phyloP scores from a whole-genome alignment of 352 stramenopile genomes.

The Globisporangium rhizosaccharum region DNA sequence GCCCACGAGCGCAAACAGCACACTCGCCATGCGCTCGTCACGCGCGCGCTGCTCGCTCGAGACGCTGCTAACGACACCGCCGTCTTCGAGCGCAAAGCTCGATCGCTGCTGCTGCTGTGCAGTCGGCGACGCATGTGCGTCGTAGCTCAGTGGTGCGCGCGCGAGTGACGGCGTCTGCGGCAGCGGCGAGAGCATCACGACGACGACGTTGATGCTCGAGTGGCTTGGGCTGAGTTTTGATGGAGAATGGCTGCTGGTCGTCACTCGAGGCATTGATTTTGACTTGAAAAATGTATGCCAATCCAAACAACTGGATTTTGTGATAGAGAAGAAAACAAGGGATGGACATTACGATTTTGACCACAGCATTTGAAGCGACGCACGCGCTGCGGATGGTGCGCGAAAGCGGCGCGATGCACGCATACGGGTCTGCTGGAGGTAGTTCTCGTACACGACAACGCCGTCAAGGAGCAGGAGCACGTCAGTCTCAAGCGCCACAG shows the following conservation, averaged over 20 bases:
- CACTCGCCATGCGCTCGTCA: conserved; percentile 48
- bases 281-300: no score
- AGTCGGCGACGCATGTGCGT: conserved; percentile 5
- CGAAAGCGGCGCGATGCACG: no score
- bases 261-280: no score
- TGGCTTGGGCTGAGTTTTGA: background rate
- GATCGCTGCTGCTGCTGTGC: conserved; percentile 1
- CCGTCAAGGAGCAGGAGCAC: conserved; percentile 22
- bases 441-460: conserved; percentile 16
- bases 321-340: no score
- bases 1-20: conserved; percentile 68
- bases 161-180: conserved; percentile 35
- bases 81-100: conserved; percentile 8
- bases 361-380: no score
- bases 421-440: background rate
- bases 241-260: background rate
- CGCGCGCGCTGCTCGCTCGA: conserved; percentile 20
- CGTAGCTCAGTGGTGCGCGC: conserved; percentile 30
- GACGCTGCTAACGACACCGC: conserved; percentile 1
- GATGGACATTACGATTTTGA: no score
- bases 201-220: background rate
- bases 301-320: no score
- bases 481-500: conserved; percentile 1
- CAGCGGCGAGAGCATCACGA: conserved; percentile 54
- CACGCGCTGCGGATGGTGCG: no score